phyloP scores from a whole-genome alignment of 2,329 filamentous ascomycete genomes.

The Apiospora kogelbergensis region DNA sequence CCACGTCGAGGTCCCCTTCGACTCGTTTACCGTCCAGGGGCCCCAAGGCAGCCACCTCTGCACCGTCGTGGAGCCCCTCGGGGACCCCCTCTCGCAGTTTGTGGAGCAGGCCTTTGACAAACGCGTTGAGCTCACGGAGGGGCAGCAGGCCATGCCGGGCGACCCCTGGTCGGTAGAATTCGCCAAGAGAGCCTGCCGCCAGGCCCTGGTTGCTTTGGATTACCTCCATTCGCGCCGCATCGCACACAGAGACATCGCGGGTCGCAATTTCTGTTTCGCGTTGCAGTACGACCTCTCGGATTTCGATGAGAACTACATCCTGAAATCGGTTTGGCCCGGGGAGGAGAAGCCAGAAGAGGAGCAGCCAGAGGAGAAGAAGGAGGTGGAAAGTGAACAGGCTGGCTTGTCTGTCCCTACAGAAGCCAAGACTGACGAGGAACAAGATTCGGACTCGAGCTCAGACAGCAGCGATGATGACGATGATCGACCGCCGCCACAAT shows the following conservation, averaged over 20 bases:
- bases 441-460: neutral
- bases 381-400: neutral
- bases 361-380: neutral
- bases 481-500: neutral
- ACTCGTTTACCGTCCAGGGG: neutral
- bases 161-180: neutral
- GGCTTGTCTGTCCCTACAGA: neutral
- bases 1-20: neutral
- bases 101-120: neutral
- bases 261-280: neutral
- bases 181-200: neutral
- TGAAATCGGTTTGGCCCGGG: neutral
- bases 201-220: neutral
- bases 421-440: neutral
- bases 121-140: neutral
- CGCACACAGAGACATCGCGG: neutral
- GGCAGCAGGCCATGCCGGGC: neutral
- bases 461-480: neutral
- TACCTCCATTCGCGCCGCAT: neutral
- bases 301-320: neutral
- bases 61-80: neutral
- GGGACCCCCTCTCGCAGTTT: neutral
- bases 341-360: neutral
- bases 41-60: neutral
- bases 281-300: neutral